Conservation (phyloP, 75 land plant genomes). For the Picea glauca region DNA sequence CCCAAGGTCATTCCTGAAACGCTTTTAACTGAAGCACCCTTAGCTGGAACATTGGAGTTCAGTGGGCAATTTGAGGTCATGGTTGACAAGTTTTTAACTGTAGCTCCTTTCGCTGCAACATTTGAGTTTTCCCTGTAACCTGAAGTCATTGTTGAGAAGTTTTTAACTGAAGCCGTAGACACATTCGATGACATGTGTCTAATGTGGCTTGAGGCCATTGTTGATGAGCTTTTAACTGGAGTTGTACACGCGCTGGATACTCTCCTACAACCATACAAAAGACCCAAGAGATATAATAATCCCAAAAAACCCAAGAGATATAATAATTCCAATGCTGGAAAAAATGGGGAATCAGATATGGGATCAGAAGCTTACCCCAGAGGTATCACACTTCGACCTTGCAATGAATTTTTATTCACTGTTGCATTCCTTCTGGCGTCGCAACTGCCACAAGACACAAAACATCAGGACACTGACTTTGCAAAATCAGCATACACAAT, state of each 20-base stretch:
- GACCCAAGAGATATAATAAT: not conserved
- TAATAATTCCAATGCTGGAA: not conserved
- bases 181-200: not conserved
- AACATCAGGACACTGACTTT: not conserved
- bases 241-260: not conserved
- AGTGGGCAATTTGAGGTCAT: not conserved
- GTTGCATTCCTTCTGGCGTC: not conserved
- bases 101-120: not conserved
- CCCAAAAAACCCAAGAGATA: not conserved
- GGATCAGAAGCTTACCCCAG: not conserved
- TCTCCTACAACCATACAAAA: slow-evolving; percentile 5
- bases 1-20: not conserved
- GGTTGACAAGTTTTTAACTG: not conserved
- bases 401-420: not conserved
- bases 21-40: not conserved
- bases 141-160: not conserved
- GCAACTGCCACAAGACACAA: slow-evolving; percentile 2
- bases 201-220: slow-evolving; percentile 1
- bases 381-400: not conserved
- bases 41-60: not conserved
- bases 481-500: no score
- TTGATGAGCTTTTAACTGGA: not conserved
- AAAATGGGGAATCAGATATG: not conserved
- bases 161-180: not conserved
- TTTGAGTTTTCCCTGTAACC: slow-evolving; percentile 4